Percentiles rank a stretch among this genome's conserved stretches.
Evolutionary conservation across 1,284 basidiomycete species (phyloP).

Genomic region (Puccinia horiana): DNA sequence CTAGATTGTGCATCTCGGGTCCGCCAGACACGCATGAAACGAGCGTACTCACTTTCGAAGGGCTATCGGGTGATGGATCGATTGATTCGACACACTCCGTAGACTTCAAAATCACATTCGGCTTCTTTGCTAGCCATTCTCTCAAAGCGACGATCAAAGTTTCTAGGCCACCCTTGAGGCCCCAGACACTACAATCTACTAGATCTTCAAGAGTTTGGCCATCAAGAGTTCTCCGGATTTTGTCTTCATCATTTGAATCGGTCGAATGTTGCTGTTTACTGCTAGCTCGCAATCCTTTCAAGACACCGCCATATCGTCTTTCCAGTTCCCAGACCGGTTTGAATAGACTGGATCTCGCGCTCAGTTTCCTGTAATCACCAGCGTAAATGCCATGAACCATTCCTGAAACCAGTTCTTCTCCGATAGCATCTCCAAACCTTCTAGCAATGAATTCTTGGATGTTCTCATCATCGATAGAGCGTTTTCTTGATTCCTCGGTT

Average conservation of each 20-base stretch:
- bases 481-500: slow-evolving; percentile 62
- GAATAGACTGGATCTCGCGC: slow-evolving; percentile 72
- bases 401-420: slow-evolving; percentile 75
- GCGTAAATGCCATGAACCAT: slow-evolving; percentile 92
- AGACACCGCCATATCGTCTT: slow-evolving; percentile 69
- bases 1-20: background rate
- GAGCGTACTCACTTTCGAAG: slow-evolving; percentile 53
- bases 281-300: slow-evolving; percentile 66
- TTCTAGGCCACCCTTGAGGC: slow-evolving; percentile 75
- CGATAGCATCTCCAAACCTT: slow-evolving; percentile 73
- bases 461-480: slow-evolving; percentile 68
- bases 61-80: slow-evolving; percentile 56
- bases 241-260: slow-evolving; percentile 47
- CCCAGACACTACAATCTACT: slow-evolving; percentile 69
- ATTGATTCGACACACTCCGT: slow-evolving; percentile 62
- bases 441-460: slow-evolving; percentile 76
- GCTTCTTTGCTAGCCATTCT: slow-evolving; percentile 61
- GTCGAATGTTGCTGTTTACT: slow-evolving; percentile 51
- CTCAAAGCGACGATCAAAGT: slow-evolving; percentile 69
- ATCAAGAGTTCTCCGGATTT: background rate
- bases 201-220: background rate
- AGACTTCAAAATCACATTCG: slow-evolving; percentile 67
- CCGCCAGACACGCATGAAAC: background rate
- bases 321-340: slow-evolving; percentile 72
- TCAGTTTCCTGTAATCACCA: slow-evolving; percentile 74